Evolutionary conservation across 2,329 filamentous ascomycete species (phyloP).

Genomic region (Davidsoniella neocaledoniae): DNA sequence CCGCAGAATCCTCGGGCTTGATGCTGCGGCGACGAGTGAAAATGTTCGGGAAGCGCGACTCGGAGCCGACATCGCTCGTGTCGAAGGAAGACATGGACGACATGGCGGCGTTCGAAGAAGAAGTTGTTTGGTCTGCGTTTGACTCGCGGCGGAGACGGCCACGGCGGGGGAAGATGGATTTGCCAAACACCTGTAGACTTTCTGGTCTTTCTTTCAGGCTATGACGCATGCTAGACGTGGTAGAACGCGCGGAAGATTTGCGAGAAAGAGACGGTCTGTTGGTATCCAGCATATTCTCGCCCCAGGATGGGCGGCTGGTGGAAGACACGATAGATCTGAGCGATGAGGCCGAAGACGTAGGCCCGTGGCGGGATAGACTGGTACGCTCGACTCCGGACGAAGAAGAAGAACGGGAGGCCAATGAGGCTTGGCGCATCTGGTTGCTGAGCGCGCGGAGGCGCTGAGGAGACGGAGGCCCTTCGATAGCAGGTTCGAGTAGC

Average conservation of each 20-base stretch:
- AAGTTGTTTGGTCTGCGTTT: background rate
- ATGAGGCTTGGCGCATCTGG: constrained; percentile 39
- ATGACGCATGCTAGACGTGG: constrained; percentile 32
- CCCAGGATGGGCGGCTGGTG: constrained; percentile 10
- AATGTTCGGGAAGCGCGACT: constrained; percentile 25
- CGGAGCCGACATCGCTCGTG: background rate
- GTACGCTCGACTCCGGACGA: constrained; percentile 7
- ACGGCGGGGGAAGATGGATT: constrained; percentile 40
- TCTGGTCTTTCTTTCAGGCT: constrained; percentile 34
- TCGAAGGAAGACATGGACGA: constrained; percentile 3
- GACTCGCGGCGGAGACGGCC: constrained; percentile 33
- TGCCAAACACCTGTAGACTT: constrained; percentile 42
- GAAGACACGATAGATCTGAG: constrained; percentile 25
- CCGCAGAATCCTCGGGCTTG: constrained; percentile 7
- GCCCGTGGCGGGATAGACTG: constrained; percentile 21
- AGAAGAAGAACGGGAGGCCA: constrained; percentile 15
- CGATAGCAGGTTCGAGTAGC: constrained; percentile 39
- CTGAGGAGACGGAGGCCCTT: constrained; percentile 44
- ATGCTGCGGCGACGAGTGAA: constrained; percentile 28
- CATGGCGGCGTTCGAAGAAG: constrained; percentile 15
- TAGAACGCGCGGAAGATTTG: constrained; percentile 39
- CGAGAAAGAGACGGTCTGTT: constrained; percentile 31
- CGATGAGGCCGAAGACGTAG: constrained; percentile 39
- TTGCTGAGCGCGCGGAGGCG: constrained; percentile 40
- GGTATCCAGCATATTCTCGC: constrained; percentile 27